Base-by-base conservation (phyloP, 1,139 yeast species). In the Komagataea norvegica region DNA sequence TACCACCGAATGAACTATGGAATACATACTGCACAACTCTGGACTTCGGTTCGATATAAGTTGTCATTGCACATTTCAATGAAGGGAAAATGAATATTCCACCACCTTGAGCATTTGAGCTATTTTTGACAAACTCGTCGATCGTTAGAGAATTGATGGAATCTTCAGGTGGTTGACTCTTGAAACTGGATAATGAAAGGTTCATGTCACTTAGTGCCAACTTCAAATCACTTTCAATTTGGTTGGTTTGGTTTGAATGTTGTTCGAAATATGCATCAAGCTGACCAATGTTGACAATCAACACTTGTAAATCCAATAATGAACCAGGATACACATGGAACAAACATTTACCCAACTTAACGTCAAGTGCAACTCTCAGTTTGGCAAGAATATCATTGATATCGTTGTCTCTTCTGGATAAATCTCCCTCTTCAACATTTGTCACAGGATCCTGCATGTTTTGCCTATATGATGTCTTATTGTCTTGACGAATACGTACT, bases 61-160 rank as follows among this genome's bases (percentile, higher is more conserved):
- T 79, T 37, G 77, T 72, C 96, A 89, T 89, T 5, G 75, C 65
- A 21, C 89, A 74, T 41, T 68, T 68, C 48, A 88, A 71, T 7
- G 86, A 75, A 0, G 97, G 97, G 55, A 88, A 79, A 8, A 75
- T 74, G 44, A 88, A 76, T 27, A 89, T 84, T 3, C 75, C 72
- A 14, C 96, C 96, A 2, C 96, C 96, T 29, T 66, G 65, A 0
- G 93, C 83, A 25, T 70, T 68, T 13, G 65, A 61, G 1, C 91
- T 80, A 49, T 71, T 65, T 9, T 59, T 52, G 31, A 77, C 69
- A 59, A 81, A 86, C 25, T 74, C 74, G 4, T 64, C 67, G 23
- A 84, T 77, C 0, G 69, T 56, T 29, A 77, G 64, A 2, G 58
- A 57, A 1, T 62, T 61, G 6, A 77, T 57, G 11, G 67, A 66